A percentile compares a stretch with the other conserved stretches of the same genome.
phyloP scores from a whole-genome alignment of 495 filamentous ascomycete genomes.

The Penicillium silybi region DNA sequence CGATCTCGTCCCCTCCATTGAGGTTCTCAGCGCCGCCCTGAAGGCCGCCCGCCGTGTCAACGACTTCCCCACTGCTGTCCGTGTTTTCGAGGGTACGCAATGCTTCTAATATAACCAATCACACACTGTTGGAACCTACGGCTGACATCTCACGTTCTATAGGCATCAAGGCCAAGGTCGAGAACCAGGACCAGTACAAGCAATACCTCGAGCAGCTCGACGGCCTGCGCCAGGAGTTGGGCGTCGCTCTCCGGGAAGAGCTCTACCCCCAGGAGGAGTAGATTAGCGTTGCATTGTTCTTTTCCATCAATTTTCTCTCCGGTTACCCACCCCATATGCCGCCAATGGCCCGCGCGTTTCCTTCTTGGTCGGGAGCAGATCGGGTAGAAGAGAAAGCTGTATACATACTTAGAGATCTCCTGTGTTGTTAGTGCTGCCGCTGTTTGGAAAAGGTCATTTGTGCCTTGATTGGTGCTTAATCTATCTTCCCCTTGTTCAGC shows the following conservation, averaged over 20 bases:
- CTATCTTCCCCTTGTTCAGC: slow-evolving; percentile 21
- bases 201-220: slow-evolving; percentile 95
- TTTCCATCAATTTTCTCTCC: slow-evolving; percentile 25
- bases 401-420: slow-evolving; percentile 46
- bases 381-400: slow-evolving; percentile 44
- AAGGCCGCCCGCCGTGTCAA: slow-evolving; percentile 92
- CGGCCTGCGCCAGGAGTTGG: slow-evolving; percentile 87
- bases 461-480: slow-evolving; percentile 27
- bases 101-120: not conserved
- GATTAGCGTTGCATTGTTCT: slow-evolving; percentile 24
- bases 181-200: slow-evolving; percentile 95
- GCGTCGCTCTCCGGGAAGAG: slow-evolving; percentile 87
- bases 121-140: not conserved
- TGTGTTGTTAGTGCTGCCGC: slow-evolving; percentile 25
- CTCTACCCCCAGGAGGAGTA: slow-evolving; percentile 79
- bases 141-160: slow-evolving; percentile 20
- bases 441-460: slow-evolving; percentile 29
- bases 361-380: slow-evolving; percentile 18
- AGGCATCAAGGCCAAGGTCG: slow-evolving; percentile 99
- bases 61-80: slow-evolving; percentile 96
- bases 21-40: slow-evolving; percentile 87
- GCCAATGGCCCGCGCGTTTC: slow-evolving; percentile 11
- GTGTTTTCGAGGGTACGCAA: slow-evolving; percentile 88
- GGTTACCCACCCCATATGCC: slow-evolving; percentile 12
- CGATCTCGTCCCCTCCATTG: slow-evolving; percentile 94